Evolutionary conservation across 192 early-diverging fungal genomes (phyloP), one percentile per base, ranked within the genome.

Genomic region (Gorgonomyces haynaldii): DNA sequence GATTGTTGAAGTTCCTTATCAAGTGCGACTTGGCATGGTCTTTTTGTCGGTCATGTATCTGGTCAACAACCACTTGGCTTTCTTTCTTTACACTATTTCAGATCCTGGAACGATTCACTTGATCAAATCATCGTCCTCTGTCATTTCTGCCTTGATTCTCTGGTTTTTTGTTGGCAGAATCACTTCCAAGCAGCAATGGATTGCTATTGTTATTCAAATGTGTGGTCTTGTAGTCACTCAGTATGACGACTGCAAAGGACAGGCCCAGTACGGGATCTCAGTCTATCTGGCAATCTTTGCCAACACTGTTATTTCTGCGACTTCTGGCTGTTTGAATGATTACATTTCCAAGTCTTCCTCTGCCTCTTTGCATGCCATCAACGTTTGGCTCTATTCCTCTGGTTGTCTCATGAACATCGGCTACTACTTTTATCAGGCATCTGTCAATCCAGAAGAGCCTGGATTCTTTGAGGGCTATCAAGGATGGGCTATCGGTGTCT

Each of bases 401-500:
- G 52, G 52, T 9, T 50, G 17, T 25, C 16, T 26, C 12, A 15
- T 54, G 0, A 54, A 54, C 27, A 16, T 47, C 0, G 24, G 4
- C 17, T 47, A n/a, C 9, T 54, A 47, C 26, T 27, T 1, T 38
- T 5, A 23, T 4, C 13, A 13, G 10, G 15, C 15, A 15, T n/a
- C 12, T 7, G 20, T n/a, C 6, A 19, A 44, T 19, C 27, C 43
- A 20, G 17, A 3, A 27, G 25, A 47, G 16, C 43, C 26, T 7
- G 52, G 52, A 2, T 54, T 54, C 1, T 54, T 54, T 27, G 52
- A 54, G 17, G 52, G 52, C 4, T 54, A 47, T 43, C 19, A 29
- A 19, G 27, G 20, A 6, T 27, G 19, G 20, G 52, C 27, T 0
- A 10, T 50, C 9, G 13, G 30, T 25, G 44, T 54, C 8, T 13